phyloP scores from a whole-genome alignment of 257 asterid species.

The Forsythia viridissima region DNA sequence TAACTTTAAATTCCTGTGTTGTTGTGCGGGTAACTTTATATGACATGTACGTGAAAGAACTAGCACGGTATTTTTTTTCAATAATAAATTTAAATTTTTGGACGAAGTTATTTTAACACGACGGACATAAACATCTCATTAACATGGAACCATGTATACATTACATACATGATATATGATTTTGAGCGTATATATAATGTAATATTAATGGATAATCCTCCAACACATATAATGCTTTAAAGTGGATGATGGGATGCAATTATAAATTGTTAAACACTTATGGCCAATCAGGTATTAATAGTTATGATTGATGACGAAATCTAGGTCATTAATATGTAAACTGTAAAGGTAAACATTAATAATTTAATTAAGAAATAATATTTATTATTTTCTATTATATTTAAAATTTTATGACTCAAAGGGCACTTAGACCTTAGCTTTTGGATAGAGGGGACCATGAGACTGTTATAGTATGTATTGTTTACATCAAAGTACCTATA shows the following conservation, averaged over 20 bases:
- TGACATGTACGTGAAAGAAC: no score
- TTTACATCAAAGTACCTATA: background rate
- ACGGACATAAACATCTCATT: no score
- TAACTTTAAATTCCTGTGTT: no score
- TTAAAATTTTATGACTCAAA: background rate
- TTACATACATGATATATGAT: no score
- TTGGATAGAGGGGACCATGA: background rate
- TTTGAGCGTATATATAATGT: no score
- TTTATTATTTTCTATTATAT: background rate
- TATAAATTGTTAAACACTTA: background rate
- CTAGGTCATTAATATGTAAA: background rate
- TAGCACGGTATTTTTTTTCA: no score
- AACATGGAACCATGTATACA: no score
- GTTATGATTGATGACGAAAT: conserved; percentile 1
- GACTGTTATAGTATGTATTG: background rate
- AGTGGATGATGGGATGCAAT: background rate
- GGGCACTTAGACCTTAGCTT: background rate
- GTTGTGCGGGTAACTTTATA: no score
- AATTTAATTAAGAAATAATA: background rate
- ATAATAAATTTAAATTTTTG: no score
- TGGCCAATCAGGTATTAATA: background rate
- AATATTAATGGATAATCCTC: background rate
- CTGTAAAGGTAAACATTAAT: background rate
- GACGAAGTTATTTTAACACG: no score
- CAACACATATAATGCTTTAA: background rate